phyloP scores from a whole-genome alignment of 805 yeast genomes.

The Sporopachydermia quercuum region DNA sequence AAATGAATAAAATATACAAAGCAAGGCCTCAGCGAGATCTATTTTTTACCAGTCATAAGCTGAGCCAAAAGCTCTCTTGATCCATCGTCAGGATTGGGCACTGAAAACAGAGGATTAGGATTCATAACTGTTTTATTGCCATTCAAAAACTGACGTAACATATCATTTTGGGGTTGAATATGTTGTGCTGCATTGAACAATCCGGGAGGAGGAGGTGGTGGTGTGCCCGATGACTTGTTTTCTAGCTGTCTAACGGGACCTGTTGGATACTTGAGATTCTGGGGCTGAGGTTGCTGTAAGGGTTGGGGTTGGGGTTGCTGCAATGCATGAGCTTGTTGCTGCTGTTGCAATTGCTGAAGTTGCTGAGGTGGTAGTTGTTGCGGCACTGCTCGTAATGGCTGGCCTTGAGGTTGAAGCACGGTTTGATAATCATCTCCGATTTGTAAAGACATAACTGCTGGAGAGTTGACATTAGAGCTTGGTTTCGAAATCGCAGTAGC shows the following conservation, averaged over 20 bases:
- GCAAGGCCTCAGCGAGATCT: no score
- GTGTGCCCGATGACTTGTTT: slow-evolving; percentile 12
- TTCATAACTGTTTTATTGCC: slow-evolving; percentile 51
- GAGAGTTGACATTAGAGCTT: neutral
- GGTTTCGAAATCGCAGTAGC: neutral
- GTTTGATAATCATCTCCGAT: neutral
- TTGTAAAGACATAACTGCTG: slow-evolving; percentile 1
- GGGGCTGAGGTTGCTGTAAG: slow-evolving; percentile 17
- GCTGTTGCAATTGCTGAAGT: slow-evolving; percentile 1
- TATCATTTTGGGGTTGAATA: slow-evolving; percentile 49
- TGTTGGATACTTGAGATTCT: slow-evolving; percentile 13
- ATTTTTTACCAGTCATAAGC: neutral
- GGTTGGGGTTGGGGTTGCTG: slow-evolving; percentile 19
- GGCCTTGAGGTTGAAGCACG: neutral
- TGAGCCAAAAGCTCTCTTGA: neutral
- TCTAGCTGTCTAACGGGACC: slow-evolving; percentile 8
- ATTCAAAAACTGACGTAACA: slow-evolving; percentile 71
- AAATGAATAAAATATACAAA: no score
- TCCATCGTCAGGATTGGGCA: neutral
- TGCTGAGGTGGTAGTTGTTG: neutral
- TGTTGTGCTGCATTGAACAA: slow-evolving; percentile 22
- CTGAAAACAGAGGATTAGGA: neutral
- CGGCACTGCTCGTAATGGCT: no score
- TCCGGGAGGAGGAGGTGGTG: slow-evolving; percentile 69
- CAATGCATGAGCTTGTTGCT: slow-evolving; percentile 5